Evolutionary conservation across 1,284 basidiomycete genomes (phyloP).

Genomic region (Cutaneotrichosporon dermatis): DNA sequence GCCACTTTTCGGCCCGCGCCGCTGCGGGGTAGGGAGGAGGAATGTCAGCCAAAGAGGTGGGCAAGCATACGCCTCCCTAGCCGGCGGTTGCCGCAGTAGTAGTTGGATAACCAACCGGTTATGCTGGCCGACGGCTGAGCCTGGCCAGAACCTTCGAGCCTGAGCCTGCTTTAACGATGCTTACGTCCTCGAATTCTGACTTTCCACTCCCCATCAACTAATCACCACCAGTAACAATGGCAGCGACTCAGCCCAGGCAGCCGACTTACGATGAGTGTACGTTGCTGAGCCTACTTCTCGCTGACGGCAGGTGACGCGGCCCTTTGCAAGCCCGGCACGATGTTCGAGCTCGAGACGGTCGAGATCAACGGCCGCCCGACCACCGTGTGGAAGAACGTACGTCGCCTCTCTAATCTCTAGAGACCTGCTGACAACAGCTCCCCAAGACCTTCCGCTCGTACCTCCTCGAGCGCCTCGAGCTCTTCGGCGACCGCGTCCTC

Average conservation of each 20-base stretch:
- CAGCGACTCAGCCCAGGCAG: neutral
- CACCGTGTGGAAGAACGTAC: conserved; percentile 39
- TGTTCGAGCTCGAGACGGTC: conserved; percentile 36
- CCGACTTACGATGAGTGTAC: conserved; percentile 10
- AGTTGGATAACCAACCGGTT: too few species aligned
- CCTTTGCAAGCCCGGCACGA: conserved; percentile 31
- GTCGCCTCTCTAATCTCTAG: neutral
- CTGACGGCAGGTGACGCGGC: conserved; percentile 31
- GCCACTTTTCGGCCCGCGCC: too few species aligned
- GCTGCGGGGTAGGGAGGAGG: too few species aligned
- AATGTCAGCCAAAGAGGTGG: too few species aligned
- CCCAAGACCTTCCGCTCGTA: neutral
- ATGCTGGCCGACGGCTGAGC: too few species aligned
- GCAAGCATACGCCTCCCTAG: too few species aligned
- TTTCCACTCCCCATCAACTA: neutral
- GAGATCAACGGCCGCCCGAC: conserved; percentile 26
- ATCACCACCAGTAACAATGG: neutral
- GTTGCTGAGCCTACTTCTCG: neutral
- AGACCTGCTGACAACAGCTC: neutral
- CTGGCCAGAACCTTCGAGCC: too few species aligned
- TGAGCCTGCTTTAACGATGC: too few species aligned
- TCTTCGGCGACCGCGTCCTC: conserved; percentile 8
- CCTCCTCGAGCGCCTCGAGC: neutral
- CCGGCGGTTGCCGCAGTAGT: too few species aligned
- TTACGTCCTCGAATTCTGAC: too few species aligned